phyloP scores from a whole-genome alignment of 2,329 filamentous ascomycete genomes.

The Penicillium expansum region DNA sequence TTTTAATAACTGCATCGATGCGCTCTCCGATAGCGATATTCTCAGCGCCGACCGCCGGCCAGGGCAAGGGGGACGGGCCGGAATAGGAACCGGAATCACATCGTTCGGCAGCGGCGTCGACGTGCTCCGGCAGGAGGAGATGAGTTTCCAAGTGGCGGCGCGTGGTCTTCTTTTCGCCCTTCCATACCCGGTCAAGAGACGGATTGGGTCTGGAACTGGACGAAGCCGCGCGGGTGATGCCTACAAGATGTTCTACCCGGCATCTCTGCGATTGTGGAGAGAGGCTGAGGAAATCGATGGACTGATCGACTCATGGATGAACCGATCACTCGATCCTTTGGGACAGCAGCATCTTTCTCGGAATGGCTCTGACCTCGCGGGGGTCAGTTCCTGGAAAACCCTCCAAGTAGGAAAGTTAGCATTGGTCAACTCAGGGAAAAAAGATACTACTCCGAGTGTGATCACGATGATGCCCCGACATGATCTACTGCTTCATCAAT shows the following conservation, averaged over 20 bases:
- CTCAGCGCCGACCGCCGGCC: constrained; percentile 62
- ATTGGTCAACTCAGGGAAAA: neutral
- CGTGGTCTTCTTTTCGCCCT: constrained; percentile 81
- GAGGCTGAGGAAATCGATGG: constrained; percentile 77
- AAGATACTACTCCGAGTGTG: constrained; percentile 5
- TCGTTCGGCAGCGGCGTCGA: constrained; percentile 53
- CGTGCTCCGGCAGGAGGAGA: constrained; percentile 83
- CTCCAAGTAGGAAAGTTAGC: constrained; percentile 12
- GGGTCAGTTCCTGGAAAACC: constrained; percentile 41
- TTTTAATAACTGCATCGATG: constrained; percentile 80
- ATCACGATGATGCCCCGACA: constrained; percentile 36
- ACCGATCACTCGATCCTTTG: constrained; percentile 33
- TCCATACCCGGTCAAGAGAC: constrained; percentile 76
- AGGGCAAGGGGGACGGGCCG: constrained; percentile 42
- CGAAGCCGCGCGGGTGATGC: constrained; percentile 53
- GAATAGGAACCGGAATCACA: constrained; percentile 57
- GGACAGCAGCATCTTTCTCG: constrained; percentile 35
- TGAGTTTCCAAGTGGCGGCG: constrained; percentile 87
- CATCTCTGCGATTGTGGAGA: constrained; percentile 78
- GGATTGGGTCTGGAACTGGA: constrained; percentile 39
- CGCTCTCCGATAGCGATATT: constrained; percentile 82
- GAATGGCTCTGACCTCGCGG: constrained; percentile 11
- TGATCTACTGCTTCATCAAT: constrained; percentile 66
- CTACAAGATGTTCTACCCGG: constrained; percentile 90
- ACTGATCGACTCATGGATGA: constrained; percentile 52